phyloP scores from a whole-genome alignment of 2,329 filamentous ascomycete genomes.

The Exserohilum rostratum region DNA sequence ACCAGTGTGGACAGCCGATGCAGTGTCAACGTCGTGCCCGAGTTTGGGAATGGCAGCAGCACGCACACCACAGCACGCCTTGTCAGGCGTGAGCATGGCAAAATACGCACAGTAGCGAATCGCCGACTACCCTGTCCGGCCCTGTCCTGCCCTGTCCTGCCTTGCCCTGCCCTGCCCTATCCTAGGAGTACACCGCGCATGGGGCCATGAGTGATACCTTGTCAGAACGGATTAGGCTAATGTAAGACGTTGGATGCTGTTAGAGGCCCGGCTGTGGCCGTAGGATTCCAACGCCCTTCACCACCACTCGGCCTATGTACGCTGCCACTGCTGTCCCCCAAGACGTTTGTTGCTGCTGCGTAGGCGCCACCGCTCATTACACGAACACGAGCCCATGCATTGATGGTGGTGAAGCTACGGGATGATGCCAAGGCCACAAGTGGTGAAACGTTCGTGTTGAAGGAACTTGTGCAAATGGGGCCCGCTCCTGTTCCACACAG shows the following conservation, averaged over 20 bases:
- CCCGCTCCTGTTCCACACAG: slow-evolving; percentile 27
- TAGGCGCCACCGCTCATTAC: neutral
- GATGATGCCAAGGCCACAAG: slow-evolving; percentile 4
- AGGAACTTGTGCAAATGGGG: slow-evolving; percentile 19
- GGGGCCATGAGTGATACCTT: slow-evolving; percentile 31
- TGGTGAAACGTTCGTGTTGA: slow-evolving; percentile 21
- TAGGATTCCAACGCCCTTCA: slow-evolving; percentile 17
- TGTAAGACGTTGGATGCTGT: slow-evolving; percentile 39
- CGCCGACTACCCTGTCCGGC: no score
- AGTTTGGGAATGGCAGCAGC: slow-evolving; percentile 14
- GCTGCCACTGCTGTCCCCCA: no score
- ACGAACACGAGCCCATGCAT: neutral
- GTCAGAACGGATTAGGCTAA: slow-evolving; percentile 47
- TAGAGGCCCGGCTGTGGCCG: slow-evolving; percentile 41
- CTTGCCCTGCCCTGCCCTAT: no score
- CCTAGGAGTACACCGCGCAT: slow-evolving; percentile 17
- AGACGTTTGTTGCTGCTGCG: no score
- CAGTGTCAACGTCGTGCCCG: slow-evolving; percentile 23
- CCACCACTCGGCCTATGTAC: no score
- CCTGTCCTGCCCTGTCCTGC: no score
- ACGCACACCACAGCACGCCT: no score
- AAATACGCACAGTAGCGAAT: slow-evolving; percentile 13
- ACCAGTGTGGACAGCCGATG: slow-evolving; percentile 7
- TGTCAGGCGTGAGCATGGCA: slow-evolving; percentile 12
- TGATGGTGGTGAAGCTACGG: no score